Evolutionary conservation across 345 rosid genomes (phyloP).

Genomic region (Alliaria petiolata): DNA sequence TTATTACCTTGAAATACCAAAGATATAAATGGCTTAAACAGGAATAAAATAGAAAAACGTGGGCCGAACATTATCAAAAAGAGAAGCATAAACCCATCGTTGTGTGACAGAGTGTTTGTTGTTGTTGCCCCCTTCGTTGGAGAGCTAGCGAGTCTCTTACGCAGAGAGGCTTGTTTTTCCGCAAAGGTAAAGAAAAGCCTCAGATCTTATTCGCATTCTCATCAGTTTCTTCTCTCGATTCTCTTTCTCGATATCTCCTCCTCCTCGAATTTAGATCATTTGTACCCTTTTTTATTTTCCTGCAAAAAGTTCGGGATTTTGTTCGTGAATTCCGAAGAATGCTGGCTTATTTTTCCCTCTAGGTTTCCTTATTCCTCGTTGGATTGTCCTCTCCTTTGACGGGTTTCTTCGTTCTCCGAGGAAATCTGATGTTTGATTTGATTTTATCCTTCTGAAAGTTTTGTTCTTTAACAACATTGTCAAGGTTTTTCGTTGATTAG

Average conservation of each 20-base stretch:
- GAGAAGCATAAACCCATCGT: conserved; percentile 20
- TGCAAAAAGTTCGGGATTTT: not conserved
- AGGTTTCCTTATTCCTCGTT: not conserved
- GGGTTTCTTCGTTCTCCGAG: conserved; percentile 1
- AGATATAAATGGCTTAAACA: not conserved
- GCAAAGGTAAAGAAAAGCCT: conserved; percentile 5
- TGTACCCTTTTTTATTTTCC: not conserved
- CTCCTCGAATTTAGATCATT: not conserved
- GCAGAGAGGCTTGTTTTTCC: conserved; percentile 13
- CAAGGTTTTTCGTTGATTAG: not conserved
- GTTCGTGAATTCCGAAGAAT: conserved; percentile 7
- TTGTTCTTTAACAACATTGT: conserved; percentile 11
- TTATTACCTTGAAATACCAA: not conserved
- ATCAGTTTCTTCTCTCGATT: not conserved
- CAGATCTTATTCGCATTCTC: conserved; percentile 26
- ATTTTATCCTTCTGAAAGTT: conserved; percentile 1
- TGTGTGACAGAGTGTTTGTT: conserved; percentile 25
- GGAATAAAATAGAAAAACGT: not conserved
- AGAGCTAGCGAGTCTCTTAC: conserved; percentile 23
- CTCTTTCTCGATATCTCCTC: not conserved
- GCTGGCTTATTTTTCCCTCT: conserved; percentile 8
- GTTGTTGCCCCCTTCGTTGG: not conserved
- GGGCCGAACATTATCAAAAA: conserved; percentile 27
- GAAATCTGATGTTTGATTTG: not conserved
- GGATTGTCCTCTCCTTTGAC: not conserved